phyloP scores from a whole-genome alignment of 805 yeast genomes.

The Candida yuanshanica region DNA sequence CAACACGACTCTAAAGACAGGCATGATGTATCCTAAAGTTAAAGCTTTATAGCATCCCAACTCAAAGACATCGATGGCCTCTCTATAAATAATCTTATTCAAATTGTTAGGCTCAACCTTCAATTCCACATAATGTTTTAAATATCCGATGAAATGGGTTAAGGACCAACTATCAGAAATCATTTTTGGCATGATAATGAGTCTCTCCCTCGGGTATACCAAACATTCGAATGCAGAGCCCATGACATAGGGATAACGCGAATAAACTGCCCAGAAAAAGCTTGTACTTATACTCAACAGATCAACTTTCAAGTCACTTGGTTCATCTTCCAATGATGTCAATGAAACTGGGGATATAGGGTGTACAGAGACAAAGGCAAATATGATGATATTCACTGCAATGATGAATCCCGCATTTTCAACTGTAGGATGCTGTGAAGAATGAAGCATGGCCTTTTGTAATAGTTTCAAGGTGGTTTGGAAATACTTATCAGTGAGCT shows the following conservation, averaged over 20 bases:
- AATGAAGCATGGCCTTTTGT: neutral
- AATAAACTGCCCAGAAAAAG: slow-evolving; percentile 4
- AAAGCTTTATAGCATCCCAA: slow-evolving; percentile 15
- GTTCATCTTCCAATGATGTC: slow-evolving; percentile 6
- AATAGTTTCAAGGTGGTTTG: slow-evolving; percentile 9
- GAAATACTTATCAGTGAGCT: slow-evolving; percentile 13
- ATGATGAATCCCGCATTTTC: slow-evolving; percentile 13
- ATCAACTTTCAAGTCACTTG: slow-evolving; percentile 9
- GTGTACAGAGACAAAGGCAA: slow-evolving; percentile 16
- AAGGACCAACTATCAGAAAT: neutral
- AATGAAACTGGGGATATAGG: slow-evolving; percentile 14
- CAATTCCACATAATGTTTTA: slow-evolving; percentile 9
- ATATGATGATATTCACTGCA: slow-evolving; percentile 15
- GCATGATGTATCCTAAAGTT: slow-evolving; percentile 16
- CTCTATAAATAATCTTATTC: slow-evolving; percentile 3
- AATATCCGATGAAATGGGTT: slow-evolving; percentile 14
- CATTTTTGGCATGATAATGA: slow-evolving; percentile 5
- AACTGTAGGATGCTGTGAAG: neutral
- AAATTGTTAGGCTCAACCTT: slow-evolving; percentile 2
- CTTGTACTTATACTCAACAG: slow-evolving; percentile 14
- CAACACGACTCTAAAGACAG: slow-evolving; percentile 13
- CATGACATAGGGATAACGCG: slow-evolving; percentile 4
- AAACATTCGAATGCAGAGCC: slow-evolving; percentile 12
- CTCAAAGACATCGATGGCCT: slow-evolving; percentile 14
- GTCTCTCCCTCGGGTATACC: slow-evolving; percentile 11